Conservation (phyloP, 495 filamentous ascomycete species). For the Neurospora africana region DNA sequence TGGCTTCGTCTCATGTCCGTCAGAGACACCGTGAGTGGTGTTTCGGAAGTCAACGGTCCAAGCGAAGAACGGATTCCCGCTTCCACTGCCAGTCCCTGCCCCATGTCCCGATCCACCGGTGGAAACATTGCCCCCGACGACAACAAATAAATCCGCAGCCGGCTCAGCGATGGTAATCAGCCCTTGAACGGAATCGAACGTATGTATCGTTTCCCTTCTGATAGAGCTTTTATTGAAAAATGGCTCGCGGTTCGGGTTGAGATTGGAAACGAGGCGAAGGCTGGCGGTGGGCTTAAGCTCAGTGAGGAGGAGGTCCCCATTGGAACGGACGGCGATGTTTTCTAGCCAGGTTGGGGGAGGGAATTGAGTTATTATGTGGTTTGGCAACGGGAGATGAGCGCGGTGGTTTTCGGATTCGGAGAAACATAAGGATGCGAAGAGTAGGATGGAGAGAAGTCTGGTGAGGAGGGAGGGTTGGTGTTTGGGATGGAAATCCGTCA, state of each 20-base stretch:
- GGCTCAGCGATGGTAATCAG: not conserved
- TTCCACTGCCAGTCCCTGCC: not conserved
- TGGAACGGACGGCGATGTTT: conserved; percentile 29
- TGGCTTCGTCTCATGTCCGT: too few species aligned
- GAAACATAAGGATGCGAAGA: not conserved
- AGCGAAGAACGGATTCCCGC: not conserved
- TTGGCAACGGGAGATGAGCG: not conserved
- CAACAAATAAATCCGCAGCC: not conserved
- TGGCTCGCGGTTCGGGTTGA: not conserved
- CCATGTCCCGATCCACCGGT: too few species aligned
- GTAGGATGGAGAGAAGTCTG: not conserved
- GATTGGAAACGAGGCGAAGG: conserved; percentile 3
- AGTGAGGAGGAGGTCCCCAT: conserved; percentile 27
- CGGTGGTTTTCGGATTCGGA: not conserved
- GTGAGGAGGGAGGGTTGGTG: not conserved
- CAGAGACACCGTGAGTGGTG: too few species aligned
- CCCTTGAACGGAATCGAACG: not conserved
- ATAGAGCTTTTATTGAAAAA: not conserved
- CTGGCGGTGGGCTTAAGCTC: conserved; percentile 10
- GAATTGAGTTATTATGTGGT: conserved; percentile 14
- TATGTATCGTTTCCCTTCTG: not conserved
- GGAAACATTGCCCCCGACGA: not conserved
- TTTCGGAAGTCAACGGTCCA: not conserved
- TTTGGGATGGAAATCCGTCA: not conserved
- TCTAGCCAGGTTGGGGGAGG: conserved; percentile 27